Conservation (phyloP, 768 basidiomycete genomes). For the Lactarius tabidus region DNA sequence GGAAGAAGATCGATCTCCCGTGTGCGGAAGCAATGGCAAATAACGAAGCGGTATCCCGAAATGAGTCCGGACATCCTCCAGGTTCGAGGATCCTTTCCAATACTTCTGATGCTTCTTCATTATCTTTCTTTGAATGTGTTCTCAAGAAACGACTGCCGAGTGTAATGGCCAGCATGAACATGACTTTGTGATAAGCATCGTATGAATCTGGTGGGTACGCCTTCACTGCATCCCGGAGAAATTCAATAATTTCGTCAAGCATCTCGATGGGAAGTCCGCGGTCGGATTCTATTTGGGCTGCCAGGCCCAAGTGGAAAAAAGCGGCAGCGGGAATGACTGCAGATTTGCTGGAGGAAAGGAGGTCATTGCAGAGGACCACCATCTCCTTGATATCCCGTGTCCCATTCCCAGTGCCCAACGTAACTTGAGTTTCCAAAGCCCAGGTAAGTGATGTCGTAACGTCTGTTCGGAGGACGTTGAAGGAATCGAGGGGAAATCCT, state of each 20-base stretch:
- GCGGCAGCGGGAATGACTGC: neutral
- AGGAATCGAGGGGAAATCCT: neutral
- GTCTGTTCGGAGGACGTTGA: neutral
- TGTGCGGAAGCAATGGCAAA: neutral
- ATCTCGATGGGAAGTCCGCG: neutral
- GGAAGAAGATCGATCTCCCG: neutral
- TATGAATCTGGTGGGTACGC: neutral
- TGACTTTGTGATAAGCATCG: no score
- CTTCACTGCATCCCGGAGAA: neutral
- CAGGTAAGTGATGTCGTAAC: neutral
- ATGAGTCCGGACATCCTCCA: neutral
- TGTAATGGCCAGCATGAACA: neutral
- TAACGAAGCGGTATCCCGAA: neutral
- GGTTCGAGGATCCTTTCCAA: constrained; percentile 2
- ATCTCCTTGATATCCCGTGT: neutral
- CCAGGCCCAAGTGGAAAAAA: neutral
- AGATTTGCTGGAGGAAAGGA: neutral
- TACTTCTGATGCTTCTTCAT: neutral
- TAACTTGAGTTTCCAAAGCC: neutral
- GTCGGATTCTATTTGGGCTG: neutral
- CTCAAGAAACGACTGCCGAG: neutral
- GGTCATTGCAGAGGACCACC: neutral
- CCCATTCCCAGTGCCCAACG: neutral
- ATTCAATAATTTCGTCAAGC: neutral
- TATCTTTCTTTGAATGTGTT: neutral